These are phyloP conservation scores for Mollisiaceae sp. DNA, from an alignment of 2,329 filamentous ascomycete genomes.

Conservation along the genomic window DNA sequence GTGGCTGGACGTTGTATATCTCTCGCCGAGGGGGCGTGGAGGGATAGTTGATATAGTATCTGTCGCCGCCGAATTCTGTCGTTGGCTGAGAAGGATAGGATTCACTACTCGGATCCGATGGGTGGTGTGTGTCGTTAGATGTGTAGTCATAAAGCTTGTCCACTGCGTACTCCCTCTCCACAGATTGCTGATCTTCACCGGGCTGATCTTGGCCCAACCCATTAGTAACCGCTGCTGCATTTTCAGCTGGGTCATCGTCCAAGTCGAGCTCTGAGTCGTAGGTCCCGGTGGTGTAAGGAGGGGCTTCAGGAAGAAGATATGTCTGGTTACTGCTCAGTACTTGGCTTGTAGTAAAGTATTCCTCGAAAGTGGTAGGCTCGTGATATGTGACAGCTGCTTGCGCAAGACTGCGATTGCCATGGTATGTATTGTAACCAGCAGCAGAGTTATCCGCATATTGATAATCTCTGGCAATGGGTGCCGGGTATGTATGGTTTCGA, in stretches of 20 bases:
- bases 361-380: not conserved
- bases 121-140: not conserved
- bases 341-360: not conserved
- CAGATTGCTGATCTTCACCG: not conserved
- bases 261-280: not conserved
- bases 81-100: not conserved
- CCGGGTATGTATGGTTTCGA: not conserved
- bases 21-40: not conserved
- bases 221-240: not conserved
- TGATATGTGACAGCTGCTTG: not conserved
- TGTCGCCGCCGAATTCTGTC: not conserved
- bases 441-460: not conserved
- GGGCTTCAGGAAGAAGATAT: not conserved
- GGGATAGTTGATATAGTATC: not conserved
- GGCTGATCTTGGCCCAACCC: not conserved
- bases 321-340: not conserved
- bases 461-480: not conserved
- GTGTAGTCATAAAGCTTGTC: not conserved
- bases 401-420: not conserved
- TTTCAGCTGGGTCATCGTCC: not conserved
- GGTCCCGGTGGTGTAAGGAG: not conserved
- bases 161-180: too few species aligned
- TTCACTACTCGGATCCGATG: not conserved
- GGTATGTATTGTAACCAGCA: not conserved
- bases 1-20: not conserved